A percentile compares a stretch with the other conserved stretches of the same genome.
phyloP scores from a whole-genome alignment of 352 stramenopile genomes.

The Pythium apleroticum region DNA sequence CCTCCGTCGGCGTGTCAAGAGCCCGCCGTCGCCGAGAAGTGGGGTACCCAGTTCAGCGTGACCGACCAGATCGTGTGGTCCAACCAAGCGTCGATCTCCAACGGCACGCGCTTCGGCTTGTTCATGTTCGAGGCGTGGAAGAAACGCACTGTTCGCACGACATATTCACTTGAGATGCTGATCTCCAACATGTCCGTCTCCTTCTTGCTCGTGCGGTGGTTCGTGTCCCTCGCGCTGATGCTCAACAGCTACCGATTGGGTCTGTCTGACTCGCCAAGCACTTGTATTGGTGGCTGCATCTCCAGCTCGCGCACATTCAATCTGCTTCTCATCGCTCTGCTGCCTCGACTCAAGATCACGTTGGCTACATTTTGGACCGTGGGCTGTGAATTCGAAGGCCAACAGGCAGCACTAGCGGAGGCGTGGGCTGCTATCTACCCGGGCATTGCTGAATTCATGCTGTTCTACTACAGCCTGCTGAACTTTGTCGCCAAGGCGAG shows the following conservation, averaged over 20 bases:
- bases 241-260: slow-evolving; percentile 12
- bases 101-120: slow-evolving; percentile 25
- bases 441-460: slow-evolving; percentile 26
- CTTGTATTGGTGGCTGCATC: slow-evolving; percentile 25
- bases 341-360: slow-evolving; percentile 23
- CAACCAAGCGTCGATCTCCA: slow-evolving; percentile 13
- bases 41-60: slow-evolving; percentile 11
- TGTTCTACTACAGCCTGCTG: slow-evolving; percentile 32
- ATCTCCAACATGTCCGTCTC: slow-evolving; percentile 40
- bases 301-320: slow-evolving; percentile 19
- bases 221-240: slow-evolving; percentile 29
- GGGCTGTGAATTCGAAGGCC: slow-evolving; percentile 28
- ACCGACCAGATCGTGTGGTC: background rate
- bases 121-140: slow-evolving; percentile 23
- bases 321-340: slow-evolving; percentile 22
- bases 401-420: slow-evolving; percentile 18
- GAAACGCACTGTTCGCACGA: slow-evolving; percentile 6
- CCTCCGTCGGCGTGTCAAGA: no score
- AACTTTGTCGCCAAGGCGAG: slow-evolving; percentile 21
- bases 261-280: no score
- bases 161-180: slow-evolving; percentile 32
- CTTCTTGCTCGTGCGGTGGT: slow-evolving; percentile 33
- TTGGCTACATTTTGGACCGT: slow-evolving; percentile 33
- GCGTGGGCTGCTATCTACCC: slow-evolving; percentile 40
- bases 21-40: background rate